Conservation (phyloP, 2,329 filamentous ascomycete genomes). For the Cyphellophora attinorum region DNA sequence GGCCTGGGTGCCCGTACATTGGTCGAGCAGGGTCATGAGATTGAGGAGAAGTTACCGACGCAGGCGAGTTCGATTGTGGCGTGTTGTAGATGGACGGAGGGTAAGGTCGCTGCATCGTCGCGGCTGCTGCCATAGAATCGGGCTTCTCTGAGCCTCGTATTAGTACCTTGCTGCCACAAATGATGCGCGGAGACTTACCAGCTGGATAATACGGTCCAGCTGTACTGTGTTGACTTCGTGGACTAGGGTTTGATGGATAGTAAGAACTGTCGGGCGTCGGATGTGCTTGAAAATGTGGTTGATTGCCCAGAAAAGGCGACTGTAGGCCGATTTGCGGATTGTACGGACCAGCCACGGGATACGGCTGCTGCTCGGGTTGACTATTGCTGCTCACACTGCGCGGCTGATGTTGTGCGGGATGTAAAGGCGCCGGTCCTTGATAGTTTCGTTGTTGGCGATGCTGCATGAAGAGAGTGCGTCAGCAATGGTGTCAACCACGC, state of each 20-base stretch:
- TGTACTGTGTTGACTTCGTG: slow-evolving; percentile 74
- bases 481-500: no score
- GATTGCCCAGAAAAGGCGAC: slow-evolving; percentile 55
- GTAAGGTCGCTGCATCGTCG: slow-evolving; percentile 54
- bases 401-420: slow-evolving; percentile 21
- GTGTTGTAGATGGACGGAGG: slow-evolving; percentile 95
- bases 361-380: slow-evolving; percentile 14
- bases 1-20: slow-evolving; percentile 70
- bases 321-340: slow-evolving; percentile 21
- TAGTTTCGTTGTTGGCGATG: slow-evolving; percentile 17
- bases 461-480: slow-evolving; percentile 15
- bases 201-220: slow-evolving; percentile 78
- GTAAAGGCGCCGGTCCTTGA: slow-evolving; percentile 14
- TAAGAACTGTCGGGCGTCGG: slow-evolving; percentile 56
- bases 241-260: slow-evolving; percentile 70
- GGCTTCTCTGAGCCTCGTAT: slow-evolving; percentile 63
- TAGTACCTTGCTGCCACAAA: slow-evolving; percentile 39
- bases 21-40: slow-evolving; percentile 74
- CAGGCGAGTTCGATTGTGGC: slow-evolving; percentile 88
- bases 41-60: slow-evolving; percentile 82
- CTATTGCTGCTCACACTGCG: slow-evolving; percentile 15
- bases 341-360: slow-evolving; percentile 14
- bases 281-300: slow-evolving; percentile 20
- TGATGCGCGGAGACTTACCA: slow-evolving; percentile 51
- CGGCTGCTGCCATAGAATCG: slow-evolving; percentile 55